A percentile compares a stretch with the other conserved stretches of the same genome.
Conservation (phyloP, 371 early-diverging fungal genomes). For the Syncephalastrum contaminatum region DNA sequence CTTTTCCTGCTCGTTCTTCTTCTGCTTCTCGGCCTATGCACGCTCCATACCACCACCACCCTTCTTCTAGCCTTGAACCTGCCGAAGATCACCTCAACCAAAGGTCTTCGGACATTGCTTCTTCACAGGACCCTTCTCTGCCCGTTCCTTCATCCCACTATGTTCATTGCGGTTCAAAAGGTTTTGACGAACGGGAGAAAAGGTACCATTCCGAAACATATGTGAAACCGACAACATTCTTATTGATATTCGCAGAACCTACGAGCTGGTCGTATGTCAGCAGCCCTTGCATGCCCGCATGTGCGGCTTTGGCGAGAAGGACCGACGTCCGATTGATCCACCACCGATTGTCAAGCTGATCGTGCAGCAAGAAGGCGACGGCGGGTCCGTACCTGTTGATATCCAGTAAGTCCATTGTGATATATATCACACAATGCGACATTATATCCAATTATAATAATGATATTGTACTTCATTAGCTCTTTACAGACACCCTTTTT, state of each 20-base stretch:
- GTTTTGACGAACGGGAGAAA: slow-evolving; percentile 26
- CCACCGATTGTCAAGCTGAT: slow-evolving; percentile 66
- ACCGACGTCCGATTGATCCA: slow-evolving; percentile 69
- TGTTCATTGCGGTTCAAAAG: slow-evolving; percentile 10
- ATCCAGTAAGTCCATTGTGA: slow-evolving; percentile 36
- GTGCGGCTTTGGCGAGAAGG: slow-evolving; percentile 86
- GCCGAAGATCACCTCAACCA: too few species aligned
- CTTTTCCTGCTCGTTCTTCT: too few species aligned
- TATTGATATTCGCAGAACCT: slow-evolving; percentile 31
- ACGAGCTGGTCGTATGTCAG: slow-evolving; percentile 61
- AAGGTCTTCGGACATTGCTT: too few species aligned
- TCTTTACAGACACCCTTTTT: slow-evolving; percentile 62
- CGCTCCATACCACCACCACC: slow-evolving; percentile 1
- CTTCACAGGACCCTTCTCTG: too few species aligned
- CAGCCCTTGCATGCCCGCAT: slow-evolving; percentile 82
- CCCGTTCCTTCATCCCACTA: too few species aligned
- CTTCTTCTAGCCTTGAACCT: too few species aligned
- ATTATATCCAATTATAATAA: neutral
- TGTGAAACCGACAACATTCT: neutral
- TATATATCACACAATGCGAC: neutral
- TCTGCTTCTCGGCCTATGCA: too few species aligned
- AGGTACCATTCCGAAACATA: slow-evolving; percentile 14
- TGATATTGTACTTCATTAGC: slow-evolving; percentile 19
- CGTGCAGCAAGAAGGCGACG: slow-evolving; percentile 47
- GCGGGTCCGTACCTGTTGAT: slow-evolving; percentile 31